Evolutionary conservation across 331 rosid species (phyloP), one percentile per base, ranked within the genome.

Genomic region (Stylosanthes scabra): DNA sequence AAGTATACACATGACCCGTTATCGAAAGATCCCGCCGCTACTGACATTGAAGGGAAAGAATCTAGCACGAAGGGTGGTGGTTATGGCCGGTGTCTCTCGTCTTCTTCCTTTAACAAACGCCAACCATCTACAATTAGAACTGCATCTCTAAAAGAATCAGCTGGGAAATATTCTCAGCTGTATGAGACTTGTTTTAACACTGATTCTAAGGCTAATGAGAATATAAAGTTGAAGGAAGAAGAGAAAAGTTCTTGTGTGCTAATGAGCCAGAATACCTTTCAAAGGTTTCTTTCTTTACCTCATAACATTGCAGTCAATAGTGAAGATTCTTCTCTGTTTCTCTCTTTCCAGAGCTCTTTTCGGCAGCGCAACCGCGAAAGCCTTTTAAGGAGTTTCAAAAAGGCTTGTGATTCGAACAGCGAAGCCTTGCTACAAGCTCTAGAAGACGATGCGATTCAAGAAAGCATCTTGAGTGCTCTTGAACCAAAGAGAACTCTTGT

Each of bases 211-310:
- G 46, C 74, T n/a, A 46, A 71, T n/a, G 87, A 84, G 42, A 81
- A 63, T 64, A 59, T 74, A 59, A 85, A 44, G 29, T 28, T 84
- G 72, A 89, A 52, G 81, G 12, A 66, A 4, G 72, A 70, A 59
- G 81, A 82, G 63, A 80, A 37, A 78, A 55, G 29, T 63, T 76
- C 82, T 20, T 20, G 25, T 2, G 1, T 74, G 44, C n/a, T 82
- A 12, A 59, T 13, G 45, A 61, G 84, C 39, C 78, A 81, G 11
- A 88, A 85, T 76, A 52, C 80, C 37, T 59, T 92, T 11, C 59
- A 79, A 41, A 85, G 98, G 83, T 83, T 88, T 76, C 84, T 62
- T 41, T 93, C 98, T 27, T 59, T 90, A 12, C 95, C 93, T 73
- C 25, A 20, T 20, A 87, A 85, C 72, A 62, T 93, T 1, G 78